A percentile compares a stretch with the other conserved stretches of the same genome.
phyloP scores from a whole-genome alignment of 169 alveolate species.

The Miamiensis avidus region DNA sequence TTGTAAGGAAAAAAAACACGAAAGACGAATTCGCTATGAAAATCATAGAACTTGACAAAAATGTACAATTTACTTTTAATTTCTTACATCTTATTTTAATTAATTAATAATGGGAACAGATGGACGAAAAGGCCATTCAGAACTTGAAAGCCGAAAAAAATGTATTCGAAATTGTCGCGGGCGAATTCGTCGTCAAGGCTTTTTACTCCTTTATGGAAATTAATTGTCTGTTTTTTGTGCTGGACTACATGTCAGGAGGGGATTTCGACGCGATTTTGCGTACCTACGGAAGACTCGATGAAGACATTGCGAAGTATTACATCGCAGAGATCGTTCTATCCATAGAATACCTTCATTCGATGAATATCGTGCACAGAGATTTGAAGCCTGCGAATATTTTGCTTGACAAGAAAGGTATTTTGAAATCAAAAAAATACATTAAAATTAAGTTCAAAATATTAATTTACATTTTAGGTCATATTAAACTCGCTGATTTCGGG shows the following conservation, averaged over 20 bases:
- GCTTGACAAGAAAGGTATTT: conserved; percentile 44
- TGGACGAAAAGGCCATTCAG: conserved; percentile 25
- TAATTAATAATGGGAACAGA: conserved; percentile 7
- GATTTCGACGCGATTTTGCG: conserved; percentile 36
- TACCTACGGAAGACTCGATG: conserved; percentile 37
- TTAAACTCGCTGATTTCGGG: conserved; percentile 81
- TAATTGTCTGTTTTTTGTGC: conserved; percentile 35
- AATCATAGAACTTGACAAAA: conserved; percentile 33
- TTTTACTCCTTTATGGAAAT: conserved; percentile 40
- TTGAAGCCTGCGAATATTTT: conserved; percentile 76
- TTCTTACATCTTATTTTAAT: background rate
- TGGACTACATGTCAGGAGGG: conserved; percentile 49
- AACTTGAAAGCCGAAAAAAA: conserved; percentile 48
- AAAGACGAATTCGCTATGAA: conserved; percentile 55
- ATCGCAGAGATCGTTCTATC: conserved; percentile 45
- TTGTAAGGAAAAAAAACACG: conserved; percentile 43
- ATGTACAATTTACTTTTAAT: background rate
- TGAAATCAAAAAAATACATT: too few species aligned
- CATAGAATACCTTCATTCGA: conserved; percentile 36
- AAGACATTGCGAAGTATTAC: conserved; percentile 27
- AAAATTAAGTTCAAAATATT: conserved; percentile 25
- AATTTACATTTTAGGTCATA: conserved; percentile 75
- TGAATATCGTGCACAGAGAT: conserved; percentile 68
- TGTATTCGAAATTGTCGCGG: conserved; percentile 46
- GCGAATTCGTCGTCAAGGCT: conserved; percentile 50